These are phyloP conservation scores for Clonostachys rosea DNA, from an alignment of 2,329 filamentous ascomycete genomes.

Conservation along the genomic window DNA sequence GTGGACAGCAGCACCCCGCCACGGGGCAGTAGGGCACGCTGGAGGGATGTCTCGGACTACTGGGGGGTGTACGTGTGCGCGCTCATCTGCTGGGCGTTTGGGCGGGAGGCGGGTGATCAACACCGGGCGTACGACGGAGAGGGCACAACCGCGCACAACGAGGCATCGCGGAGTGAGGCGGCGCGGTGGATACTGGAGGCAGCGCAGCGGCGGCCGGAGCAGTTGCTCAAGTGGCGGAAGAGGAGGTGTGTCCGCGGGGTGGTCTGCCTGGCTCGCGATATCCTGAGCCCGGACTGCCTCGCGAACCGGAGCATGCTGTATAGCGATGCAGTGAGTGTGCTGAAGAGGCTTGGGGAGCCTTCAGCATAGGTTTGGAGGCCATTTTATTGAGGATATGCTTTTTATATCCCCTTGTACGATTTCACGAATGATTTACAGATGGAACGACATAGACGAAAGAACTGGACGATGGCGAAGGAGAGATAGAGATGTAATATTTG, in stretches of 20 bases:
- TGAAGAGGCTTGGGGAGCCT: conserved; percentile 43
- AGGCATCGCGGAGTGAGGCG: conserved; percentile 17
- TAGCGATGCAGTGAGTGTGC: conserved; percentile 46
- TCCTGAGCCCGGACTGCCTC: conserved; percentile 43
- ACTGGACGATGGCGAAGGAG: too few species aligned
- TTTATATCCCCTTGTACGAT: too few species aligned
- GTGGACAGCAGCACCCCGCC: background rate
- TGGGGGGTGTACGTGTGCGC: conserved; percentile 53
- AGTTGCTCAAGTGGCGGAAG: conserved; percentile 29
- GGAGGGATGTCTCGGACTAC: conserved; percentile 40
- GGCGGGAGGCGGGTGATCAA: conserved; percentile 20
- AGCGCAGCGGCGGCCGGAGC: conserved; percentile 29
- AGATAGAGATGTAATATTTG: too few species aligned
- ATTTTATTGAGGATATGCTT: too few species aligned
- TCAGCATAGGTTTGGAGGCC: too few species aligned
- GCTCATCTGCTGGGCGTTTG: conserved; percentile 56
- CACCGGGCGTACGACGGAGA: background rate
- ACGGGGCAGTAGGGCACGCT: conserved; percentile 6
- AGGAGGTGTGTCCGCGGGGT: conserved; percentile 37
- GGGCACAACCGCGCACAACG: conserved; percentile 4
- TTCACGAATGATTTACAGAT: too few species aligned
- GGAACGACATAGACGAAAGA: too few species aligned
- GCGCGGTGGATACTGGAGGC: conserved; percentile 32
- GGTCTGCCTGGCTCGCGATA: conserved; percentile 39
- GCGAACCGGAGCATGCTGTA: conserved; percentile 44